Base-by-base conservation (phyloP, 2,329 filamentous ascomycete species). In the Colletotrichum sp. region DNA sequence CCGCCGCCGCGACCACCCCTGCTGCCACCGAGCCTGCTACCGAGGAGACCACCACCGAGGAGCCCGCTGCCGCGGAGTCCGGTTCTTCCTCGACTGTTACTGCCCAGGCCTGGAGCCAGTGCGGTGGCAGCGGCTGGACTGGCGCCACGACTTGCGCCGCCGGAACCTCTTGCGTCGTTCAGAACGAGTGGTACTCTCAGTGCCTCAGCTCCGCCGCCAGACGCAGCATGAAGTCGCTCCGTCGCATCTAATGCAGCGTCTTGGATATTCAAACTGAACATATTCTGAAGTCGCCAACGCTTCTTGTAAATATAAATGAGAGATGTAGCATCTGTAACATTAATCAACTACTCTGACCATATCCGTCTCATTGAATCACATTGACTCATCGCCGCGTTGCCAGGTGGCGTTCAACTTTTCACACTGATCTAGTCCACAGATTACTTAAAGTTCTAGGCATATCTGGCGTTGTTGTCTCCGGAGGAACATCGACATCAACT, bases 181-280 rank as follows among this genome's bases (percentile, higher is more conserved):
- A 77, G 28, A 79, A 77, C 34, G 55, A 71, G 36, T 78, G 89
- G 81, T 93, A 93, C 80, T 92, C 87, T 88, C 90, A 92, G 77
- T 92, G 77, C 90, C 89, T 30, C 85, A 82, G 3, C 88, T 81
- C 18, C 79, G 82, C 49, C 18, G 39, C 44, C 10, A 67, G 52
- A 55, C 69, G 52, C 13, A 66, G 52, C 63, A 28, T 57, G 44
- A 72, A 60, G 63, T 52, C 36, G 1, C 69, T 67, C 5, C 72
- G 62, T 16, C 62, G 62, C 8, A 15, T 39, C 18, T 75, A 67
- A 28, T 36, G 49, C 12, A 16, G 9, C 44, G 21, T 18, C 24
- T 10, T 59, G 26, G 55, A 18, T 32, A 55, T 67, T 67, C 28
- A 57, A 30, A 2, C n/a, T 55, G 64, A 15, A 57, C 26, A 67